Evolutionary conservation across 805 yeast species (phyloP), one percentile per base, ranked within the genome.

Genomic region (Metschnikowia gelsemii): DNA sequence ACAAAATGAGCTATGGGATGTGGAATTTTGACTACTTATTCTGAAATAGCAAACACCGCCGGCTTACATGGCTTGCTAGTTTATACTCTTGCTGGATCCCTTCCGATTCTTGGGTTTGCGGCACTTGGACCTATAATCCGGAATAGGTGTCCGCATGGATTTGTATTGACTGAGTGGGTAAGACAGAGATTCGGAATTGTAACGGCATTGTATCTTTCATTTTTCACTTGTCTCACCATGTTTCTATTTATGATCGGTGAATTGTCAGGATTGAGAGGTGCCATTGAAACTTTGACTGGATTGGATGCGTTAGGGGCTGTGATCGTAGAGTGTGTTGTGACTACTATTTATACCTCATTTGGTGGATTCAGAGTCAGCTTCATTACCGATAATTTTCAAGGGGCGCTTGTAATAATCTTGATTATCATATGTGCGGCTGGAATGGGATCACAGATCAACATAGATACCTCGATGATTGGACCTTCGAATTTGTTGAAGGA

Each of bases 111-210:
- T 46, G 63, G 87, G n/a, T 90, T 90, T 69, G 87, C 93, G 0
- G 75, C 76, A 39, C 64, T 86, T 44, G 96, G 96, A 0, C 96
- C 97, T 1, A 58, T 80, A 8, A 82, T 90, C 45, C 72, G 96
- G 50, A 75, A 70, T 45, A 75, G 76, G 51, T 86, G 95, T 52
- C 97, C 97, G 0, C 79, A 86, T 7, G 97, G 96, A 2, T 90
- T 90, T 60, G 89, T 90, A 20, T 67, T 90, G 52, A 88, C 96
- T 4, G 96, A 90, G 59, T 90, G 97, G 97, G 91, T 87, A n/a
- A 77, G 87, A 57, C 78, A 78, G 34, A 70, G 96, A 52, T 90
- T 75, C 59, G 97, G 96, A 2, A 58, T 72, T 4, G 63, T 82
- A 12, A 73, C 95, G 3, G 84, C 87, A 0, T 66, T 87, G 50